Conservation (phyloP, 768 basidiomycete species). For the Leucogyrophana mollusca region DNA sequence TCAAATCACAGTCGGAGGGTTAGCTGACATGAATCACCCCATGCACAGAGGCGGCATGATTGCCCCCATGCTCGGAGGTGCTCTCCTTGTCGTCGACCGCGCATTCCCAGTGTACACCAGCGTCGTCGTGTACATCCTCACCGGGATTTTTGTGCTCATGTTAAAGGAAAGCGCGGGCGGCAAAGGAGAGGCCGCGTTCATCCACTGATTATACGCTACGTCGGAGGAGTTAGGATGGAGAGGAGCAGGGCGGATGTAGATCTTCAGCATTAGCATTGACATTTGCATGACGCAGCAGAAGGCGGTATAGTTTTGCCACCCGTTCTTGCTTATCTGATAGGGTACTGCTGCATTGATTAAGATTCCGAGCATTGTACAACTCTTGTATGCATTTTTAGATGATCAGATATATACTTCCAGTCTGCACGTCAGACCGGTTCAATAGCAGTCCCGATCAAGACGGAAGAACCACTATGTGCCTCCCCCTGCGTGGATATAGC, state of each 20-base stretch:
- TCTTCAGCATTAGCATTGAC: not conserved
- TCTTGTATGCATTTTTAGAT: not conserved
- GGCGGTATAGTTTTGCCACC: slow-evolving; percentile 6
- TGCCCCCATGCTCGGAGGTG: slow-evolving; percentile 77
- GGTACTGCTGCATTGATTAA: slow-evolving; percentile 1
- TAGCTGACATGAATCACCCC: not conserved
- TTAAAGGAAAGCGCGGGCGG: slow-evolving; percentile 52
- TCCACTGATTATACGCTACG: slow-evolving; percentile 15
- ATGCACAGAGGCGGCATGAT: slow-evolving; percentile 81
- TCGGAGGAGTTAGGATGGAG: not conserved
- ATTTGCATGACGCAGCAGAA: not conserved
- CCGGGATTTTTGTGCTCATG: slow-evolving; percentile 61
- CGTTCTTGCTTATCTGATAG: not conserved
- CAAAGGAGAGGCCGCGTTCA: slow-evolving; percentile 17
- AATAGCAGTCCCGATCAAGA: no score
- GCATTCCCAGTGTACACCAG: slow-evolving; percentile 79
- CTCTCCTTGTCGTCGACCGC: slow-evolving; percentile 62
- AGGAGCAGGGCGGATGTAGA: not conserved
- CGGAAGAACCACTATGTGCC: no score
- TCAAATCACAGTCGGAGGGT: not conserved
- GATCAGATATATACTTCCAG: no score
- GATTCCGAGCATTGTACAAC: not conserved
- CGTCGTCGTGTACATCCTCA: slow-evolving; percentile 60
- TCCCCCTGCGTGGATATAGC: no score
- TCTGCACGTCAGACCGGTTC: no score